These are phyloP conservation scores for Claviceps maximensis DNA, from an alignment of 2,329 filamentous ascomycete genomes.

Conservation along the genomic window DNA sequence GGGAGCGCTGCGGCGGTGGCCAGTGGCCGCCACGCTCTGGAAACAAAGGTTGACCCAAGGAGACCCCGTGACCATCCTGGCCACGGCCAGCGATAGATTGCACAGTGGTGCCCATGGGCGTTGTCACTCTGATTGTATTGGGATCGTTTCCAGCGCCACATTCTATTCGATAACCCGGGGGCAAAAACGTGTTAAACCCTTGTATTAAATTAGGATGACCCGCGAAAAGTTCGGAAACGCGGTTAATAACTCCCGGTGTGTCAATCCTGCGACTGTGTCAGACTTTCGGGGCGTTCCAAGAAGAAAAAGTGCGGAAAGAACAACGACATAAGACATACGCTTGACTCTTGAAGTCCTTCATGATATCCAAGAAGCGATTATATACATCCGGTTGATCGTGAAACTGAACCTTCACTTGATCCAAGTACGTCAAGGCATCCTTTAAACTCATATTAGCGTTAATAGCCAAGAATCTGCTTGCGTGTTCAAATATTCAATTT, in stretches of 20 bases:
- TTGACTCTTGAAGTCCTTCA: slow-evolving; percentile 99
- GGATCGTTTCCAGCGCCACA: slow-evolving; percentile 89
- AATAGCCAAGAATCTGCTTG: neutral
- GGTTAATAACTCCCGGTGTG: slow-evolving; percentile 91
- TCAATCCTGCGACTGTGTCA: slow-evolving; percentile 54
- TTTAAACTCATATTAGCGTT: slow-evolving; percentile 14
- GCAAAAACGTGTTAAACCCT: slow-evolving; percentile 95
- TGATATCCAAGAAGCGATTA: slow-evolving; percentile 92
- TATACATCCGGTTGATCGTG: slow-evolving; percentile 95
- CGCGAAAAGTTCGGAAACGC: slow-evolving; percentile 89
- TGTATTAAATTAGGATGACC: slow-evolving; percentile 93
- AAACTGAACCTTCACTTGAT: slow-evolving; percentile 97
- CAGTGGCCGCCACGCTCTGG: slow-evolving; percentile 38
- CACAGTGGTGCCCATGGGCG: slow-evolving; percentile 92
- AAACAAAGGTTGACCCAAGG: slow-evolving; percentile 30
- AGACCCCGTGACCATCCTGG: slow-evolving; percentile 28
- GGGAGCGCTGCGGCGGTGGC: slow-evolving; percentile 41
- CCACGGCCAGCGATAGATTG: slow-evolving; percentile 59
- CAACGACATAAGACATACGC: slow-evolving; percentile 44
- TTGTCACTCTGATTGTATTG: slow-evolving; percentile 92
- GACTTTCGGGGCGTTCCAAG: slow-evolving; percentile 59
- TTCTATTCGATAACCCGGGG: slow-evolving; percentile 90
- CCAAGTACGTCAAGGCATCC: slow-evolving; percentile 82
- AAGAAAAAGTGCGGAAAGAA: slow-evolving; percentile 17
- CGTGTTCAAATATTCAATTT: neutral